Base-by-base conservation (phyloP, 2,329 filamentous ascomycete species). In the Epichloe bromicola region DNA sequence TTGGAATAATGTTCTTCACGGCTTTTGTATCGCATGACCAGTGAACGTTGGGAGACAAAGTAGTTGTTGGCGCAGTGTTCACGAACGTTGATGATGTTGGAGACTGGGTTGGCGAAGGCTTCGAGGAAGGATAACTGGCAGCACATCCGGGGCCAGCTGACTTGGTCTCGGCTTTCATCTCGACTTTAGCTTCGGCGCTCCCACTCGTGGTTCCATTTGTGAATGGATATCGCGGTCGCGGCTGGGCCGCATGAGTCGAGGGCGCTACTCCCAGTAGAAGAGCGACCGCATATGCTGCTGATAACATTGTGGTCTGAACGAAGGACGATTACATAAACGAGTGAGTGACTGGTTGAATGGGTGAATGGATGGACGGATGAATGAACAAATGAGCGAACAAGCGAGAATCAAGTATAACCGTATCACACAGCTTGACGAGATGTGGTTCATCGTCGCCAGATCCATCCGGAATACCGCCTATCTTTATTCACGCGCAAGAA, bases 21-120 rank as follows among this genome's bases (percentile, higher is more conserved):
- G 54, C 26, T 34, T 37, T 56, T 5, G 60, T 62, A 39, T 63
- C 57, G 19, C 36, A 56, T n/a, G 50, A 50, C 60, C 60, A 63
- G 49, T 62, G 60, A 2, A 62, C 48, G 34, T 49, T 50, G 12
- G 54, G 54, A 3, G 41, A 36, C n/a, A 56, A 40, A 4, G 47
- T 52, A 3, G 47, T 48, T 14, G 40, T 34, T 11, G 42, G 48
- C 14, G 37, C 44, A 1, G 33, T 44, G 30, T 51, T 54, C 4
- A 46, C 34, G 36, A 54, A 55, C 2, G 51, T 38, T 3, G 49
- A 26, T n/a, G 49, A 26, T 12, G 49, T 49, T 5, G 46, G 46
- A 15, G 46, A 40, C 10, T 39, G 33, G 5, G n/a, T 36, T n/a
- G 40, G 23, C 12, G 34, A 43, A 14, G 50, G n/a, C 23, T 44